phyloP scores from a whole-genome alignment of 2,329 filamentous ascomycete species.

The Ambrosiella xylebori region DNA sequence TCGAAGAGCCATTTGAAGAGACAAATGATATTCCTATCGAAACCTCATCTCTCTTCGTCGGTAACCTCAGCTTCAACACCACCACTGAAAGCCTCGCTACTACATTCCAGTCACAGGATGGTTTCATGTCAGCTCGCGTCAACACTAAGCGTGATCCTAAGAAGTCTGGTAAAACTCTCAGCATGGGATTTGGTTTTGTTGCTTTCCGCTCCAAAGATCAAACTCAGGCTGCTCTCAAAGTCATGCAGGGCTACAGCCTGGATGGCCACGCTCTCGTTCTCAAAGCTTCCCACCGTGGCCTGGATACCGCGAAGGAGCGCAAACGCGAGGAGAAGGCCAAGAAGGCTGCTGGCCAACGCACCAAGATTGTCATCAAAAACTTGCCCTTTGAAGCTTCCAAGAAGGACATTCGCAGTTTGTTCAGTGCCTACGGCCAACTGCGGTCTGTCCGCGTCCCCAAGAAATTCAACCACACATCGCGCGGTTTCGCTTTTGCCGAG shows the following conservation, averaged over 20 bases:
- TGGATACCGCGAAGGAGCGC: constrained; percentile 75
- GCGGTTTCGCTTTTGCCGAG: constrained; percentile 93
- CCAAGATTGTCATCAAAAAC: constrained; percentile 97
- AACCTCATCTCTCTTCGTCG: constrained; percentile 74
- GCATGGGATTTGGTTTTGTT: constrained; percentile 94
- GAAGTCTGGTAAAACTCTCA: constrained; percentile 68
- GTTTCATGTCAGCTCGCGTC: constrained; percentile 75
- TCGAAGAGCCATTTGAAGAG: constrained; percentile 41
- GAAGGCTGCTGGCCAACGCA: constrained; percentile 57
- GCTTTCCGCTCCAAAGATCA: constrained; percentile 67
- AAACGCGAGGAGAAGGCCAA: constrained; percentile 68
- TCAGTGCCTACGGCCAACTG: constrained; percentile 80
- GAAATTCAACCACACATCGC: constrained; percentile 76
- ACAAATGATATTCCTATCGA: constrained; percentile 31
- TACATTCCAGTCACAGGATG: constrained; percentile 63
- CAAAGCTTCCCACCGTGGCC: constrained; percentile 70
- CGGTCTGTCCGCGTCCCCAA: constrained; percentile 85
- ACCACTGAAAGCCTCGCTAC: constrained; percentile 60
- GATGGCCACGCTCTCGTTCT: constrained; percentile 75
- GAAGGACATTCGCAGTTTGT: constrained; percentile 74
- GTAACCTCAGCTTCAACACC: constrained; percentile 86
- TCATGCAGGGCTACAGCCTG: constrained; percentile 81
- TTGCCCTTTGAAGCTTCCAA: constrained; percentile 89
- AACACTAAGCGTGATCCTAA: constrained; percentile 93
- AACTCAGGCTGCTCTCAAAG: constrained; percentile 60